These are phyloP conservation scores for Talaromyces liani DNA, from an alignment of 495 filamentous ascomycete species.

Conservation along the genomic window DNA sequence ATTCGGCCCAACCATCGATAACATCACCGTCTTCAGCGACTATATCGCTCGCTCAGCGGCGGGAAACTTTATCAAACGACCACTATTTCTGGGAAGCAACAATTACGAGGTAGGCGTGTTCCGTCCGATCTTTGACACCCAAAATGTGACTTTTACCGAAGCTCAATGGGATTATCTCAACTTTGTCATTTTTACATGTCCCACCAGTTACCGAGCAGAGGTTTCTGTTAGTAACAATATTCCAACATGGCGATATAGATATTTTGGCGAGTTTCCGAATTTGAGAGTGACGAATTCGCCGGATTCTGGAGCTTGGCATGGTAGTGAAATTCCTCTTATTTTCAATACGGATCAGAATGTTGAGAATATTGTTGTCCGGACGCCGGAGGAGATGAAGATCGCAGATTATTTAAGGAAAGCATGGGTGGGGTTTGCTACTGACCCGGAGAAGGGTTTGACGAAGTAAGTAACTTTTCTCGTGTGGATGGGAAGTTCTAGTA, in stretches of 20 bases:
- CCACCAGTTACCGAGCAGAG: background rate
- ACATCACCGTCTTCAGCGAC: background rate
- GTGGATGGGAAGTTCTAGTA: background rate
- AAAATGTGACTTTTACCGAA: background rate
- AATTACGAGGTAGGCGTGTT: background rate
- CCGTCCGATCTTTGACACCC: background rate
- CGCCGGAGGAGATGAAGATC: background rate
- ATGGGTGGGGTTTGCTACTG: background rate
- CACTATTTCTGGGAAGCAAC: background rate
- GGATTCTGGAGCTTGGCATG: slow-evolving; percentile 1
- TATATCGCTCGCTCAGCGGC: background rate
- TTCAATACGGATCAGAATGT: background rate
- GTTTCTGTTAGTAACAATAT: background rate
- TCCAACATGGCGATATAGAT: slow-evolving; percentile 2
- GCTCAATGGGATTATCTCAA: slow-evolving; percentile 1
- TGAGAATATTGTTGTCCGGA: background rate
- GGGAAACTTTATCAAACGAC: background rate
- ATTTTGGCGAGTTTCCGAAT: slow-evolving; percentile 1
- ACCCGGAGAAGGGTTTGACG: background rate
- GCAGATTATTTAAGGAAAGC: background rate
- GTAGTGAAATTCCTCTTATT: background rate
- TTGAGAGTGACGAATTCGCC: background rate
- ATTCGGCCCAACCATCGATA: background rate
- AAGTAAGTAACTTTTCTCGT: background rate
- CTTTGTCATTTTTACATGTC: background rate